phyloP scores from a whole-genome alignment of 768 basidiomycete genomes.

The Rhodotorula diobovata region DNA sequence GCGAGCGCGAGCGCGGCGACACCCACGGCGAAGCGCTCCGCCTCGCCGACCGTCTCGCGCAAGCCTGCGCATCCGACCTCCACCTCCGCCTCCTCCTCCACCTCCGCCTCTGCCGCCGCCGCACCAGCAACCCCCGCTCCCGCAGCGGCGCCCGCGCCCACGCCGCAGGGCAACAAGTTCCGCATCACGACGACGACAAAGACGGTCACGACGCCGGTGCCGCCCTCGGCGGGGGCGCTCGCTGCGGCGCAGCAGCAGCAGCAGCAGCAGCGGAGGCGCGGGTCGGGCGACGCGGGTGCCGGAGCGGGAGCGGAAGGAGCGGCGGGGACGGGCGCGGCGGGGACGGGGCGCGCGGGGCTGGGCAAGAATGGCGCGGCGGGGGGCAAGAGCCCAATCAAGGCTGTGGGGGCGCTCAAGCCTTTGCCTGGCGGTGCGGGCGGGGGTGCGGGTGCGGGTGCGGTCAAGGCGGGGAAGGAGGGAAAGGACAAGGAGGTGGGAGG shows the following conservation, averaged over 20 bases:
- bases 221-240: neutral
- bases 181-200: constrained; percentile 31
- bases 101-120: neutral
- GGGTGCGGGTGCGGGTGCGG: too few relatives aligned
- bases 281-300: neutral
- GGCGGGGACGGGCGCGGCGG: neutral
- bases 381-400: constrained; percentile 1
- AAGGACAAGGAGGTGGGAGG: neutral
- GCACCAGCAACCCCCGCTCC: too few relatives aligned
- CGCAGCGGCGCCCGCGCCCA: neutral
- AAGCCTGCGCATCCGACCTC: neutral
- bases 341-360: neutral
- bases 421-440: too few relatives aligned
- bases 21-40: constrained; percentile 7
- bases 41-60: constrained; percentile 3
- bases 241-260: neutral
- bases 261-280: neutral
- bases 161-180: constrained; percentile 3
- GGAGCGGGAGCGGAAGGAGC: neutral
- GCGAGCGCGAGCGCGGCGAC: neutral
- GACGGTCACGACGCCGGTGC: constrained; percentile 14
- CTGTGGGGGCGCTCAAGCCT: neutral
- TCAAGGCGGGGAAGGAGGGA: too few relatives aligned
- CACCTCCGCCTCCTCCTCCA: neutral
- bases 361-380: constrained; percentile 2